A percentile compares a stretch with the other conserved stretches of the same genome.
These are phyloP conservation scores for Endocalyx cinctus DNA, from an alignment of 2,329 filamentous ascomycete species.

Conservation along the genomic window DNA sequence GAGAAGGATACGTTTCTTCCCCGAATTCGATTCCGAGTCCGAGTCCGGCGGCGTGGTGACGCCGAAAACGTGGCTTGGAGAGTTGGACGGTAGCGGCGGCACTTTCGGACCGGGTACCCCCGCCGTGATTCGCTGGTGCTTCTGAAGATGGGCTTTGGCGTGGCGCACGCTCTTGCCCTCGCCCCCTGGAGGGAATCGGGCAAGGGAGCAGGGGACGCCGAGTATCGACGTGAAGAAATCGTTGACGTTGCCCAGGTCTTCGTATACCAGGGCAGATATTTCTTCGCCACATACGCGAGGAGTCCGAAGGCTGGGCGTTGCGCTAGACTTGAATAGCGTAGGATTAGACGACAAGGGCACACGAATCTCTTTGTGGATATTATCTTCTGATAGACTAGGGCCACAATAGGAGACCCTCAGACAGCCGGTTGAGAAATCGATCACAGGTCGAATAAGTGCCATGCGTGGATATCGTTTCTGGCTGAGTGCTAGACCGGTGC, in stretches of 20 bases:
- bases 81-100: no score
- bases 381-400: no score
- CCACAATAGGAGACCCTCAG: conserved; percentile 57
- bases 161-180: conserved; percentile 57
- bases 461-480: conserved; percentile 87
- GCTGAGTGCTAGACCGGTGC: conserved; percentile 76
- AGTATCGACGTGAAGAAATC: conserved; percentile 73
- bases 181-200: conserved; percentile 71
- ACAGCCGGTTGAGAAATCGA: conserved; percentile 66
- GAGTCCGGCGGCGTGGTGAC: conserved; percentile 53
- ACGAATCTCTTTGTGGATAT: conserved; percentile 31
- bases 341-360: conserved; percentile 68
- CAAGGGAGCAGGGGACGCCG: conserved; percentile 75
- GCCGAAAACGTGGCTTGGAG: no score
- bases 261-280: conserved; percentile 68
- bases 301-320: conserved; percentile 36
- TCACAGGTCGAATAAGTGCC: conserved; percentile 70
- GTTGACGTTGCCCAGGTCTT: conserved; percentile 58
- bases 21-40: conserved; percentile 50
- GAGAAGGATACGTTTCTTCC: conserved; percentile 61
- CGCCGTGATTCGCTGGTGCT: conserved; percentile 52
- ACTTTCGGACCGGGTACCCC: conserved; percentile 50
- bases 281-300: conserved; percentile 81
- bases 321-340: conserved; percentile 41
- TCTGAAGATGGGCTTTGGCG: conserved; percentile 66